Evolutionary conservation across 2,329 filamentous ascomycete species (phyloP), one percentile per base, ranked within the genome.

Genomic region (Sporothrix variecibatus): DNA sequence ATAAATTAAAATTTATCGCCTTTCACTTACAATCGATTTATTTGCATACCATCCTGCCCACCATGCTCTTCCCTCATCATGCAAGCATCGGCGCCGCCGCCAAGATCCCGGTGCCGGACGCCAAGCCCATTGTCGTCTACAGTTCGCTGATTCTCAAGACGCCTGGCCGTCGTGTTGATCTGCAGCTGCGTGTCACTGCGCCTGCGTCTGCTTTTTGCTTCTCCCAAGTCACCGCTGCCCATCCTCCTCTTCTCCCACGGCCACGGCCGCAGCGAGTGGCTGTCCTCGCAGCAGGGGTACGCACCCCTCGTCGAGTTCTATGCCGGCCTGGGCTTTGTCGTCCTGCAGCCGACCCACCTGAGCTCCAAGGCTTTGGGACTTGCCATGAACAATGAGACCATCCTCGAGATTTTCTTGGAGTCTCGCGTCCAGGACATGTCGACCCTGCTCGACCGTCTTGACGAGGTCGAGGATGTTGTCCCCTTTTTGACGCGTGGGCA

Each of bases 281-380:
- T 85, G 34, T 83, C 82, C 20, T 85, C 83, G 1, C 79, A 83
- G 5, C 79, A 85, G 53, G 84, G 83, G n/a, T 84, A 84, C 73
- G 79, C 79, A 2, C 84, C 84, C 2, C 77, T 85, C 5, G 81
- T 78, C 72, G 80, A 84, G 69, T 85, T 85, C 78, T 84, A 81
- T 79, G 83, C 83, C 5, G 78, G 80, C 23, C 83, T 82, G 65
- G 83, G 83, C 72, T 85, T 85, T 76, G 82, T 80, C 0, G 84
- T 85, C 4, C 78, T 85, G 12, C 83, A 85, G 73, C 84, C 84
- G 2, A 84, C 83, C 2, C 83, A 84, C 75, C 77, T 85, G 2
- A 81, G 78, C 71, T 84, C 83, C 28, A 76, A 76, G 53, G 80
- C 79, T 2, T 78, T 83, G 2, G 76, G 73, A 9, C 74, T 82